Percentiles rank a stretch among this genome's conserved stretches.
phyloP scores from a whole-genome alignment of 768 basidiomycete genomes.

The Rhizopogon roseolus region DNA sequence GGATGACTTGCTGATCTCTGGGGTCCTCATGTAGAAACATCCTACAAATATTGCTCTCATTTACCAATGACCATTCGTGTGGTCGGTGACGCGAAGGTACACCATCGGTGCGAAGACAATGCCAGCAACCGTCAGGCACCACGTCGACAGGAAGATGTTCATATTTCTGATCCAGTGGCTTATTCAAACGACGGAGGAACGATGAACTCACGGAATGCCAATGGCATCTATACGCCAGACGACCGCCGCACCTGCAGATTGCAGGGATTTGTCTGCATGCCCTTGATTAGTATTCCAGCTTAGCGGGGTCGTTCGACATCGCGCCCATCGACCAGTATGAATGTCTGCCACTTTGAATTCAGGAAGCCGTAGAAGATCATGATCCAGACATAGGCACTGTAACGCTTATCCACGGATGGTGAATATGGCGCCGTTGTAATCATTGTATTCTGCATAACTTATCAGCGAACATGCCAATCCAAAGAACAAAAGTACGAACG shows the following conservation, averaged over 20 bases:
- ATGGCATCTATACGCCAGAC: conserved; percentile 63
- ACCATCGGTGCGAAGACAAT: conserved; percentile 68
- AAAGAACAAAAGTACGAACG: conserved; percentile 36
- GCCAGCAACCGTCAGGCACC: conserved; percentile 56
- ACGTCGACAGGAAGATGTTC: conserved; percentile 66
- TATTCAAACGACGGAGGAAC: background rate
- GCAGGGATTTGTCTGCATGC: conserved; percentile 57
- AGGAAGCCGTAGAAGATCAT: conserved; percentile 66
- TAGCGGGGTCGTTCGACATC: conserved; percentile 73
- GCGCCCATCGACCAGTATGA: conserved; percentile 78
- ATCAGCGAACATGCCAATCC: background rate
- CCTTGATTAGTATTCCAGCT: conserved; percentile 35
- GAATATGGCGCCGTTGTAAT: conserved; percentile 67
- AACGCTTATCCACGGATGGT: conserved; percentile 58
- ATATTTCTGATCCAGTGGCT: conserved; percentile 37
- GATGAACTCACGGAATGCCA: conserved; percentile 47
- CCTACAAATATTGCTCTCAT: conserved; percentile 30
- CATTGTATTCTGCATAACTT: conserved; percentile 55
- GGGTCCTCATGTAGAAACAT: too few species aligned
- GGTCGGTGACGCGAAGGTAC: conserved; percentile 56
- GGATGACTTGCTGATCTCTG: too few species aligned
- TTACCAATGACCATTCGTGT: conserved; percentile 41
- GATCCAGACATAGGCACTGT: conserved; percentile 48
- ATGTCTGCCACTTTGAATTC: conserved; percentile 76
- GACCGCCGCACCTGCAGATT: conserved; percentile 66